phyloP scores from a whole-genome alignment of 768 basidiomycete species.

The Phlebiopsis flavidoalba region DNA sequence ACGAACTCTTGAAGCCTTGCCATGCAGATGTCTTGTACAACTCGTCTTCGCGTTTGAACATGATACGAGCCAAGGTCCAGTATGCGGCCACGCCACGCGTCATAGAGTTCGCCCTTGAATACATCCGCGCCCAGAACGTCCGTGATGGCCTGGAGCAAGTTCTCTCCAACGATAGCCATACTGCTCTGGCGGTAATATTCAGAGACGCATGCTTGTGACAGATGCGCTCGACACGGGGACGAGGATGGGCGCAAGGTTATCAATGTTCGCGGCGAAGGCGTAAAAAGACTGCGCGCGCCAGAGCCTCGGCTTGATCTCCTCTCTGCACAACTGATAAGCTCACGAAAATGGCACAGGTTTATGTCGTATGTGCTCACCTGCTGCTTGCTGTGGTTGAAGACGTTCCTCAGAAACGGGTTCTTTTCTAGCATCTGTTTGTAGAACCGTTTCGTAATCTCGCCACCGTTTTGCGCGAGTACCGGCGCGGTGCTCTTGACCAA shows the following conservation, averaged over 20 bases:
- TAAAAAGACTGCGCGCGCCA: constrained; percentile 18
- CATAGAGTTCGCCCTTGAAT: constrained; percentile 15
- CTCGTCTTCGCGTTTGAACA: constrained; percentile 18
- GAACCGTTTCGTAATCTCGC: constrained; percentile 16
- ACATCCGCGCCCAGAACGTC: constrained; percentile 18
- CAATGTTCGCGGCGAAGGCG: constrained; percentile 18
- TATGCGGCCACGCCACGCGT: constrained; percentile 21
- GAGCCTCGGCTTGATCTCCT: constrained; percentile 17
- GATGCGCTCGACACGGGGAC: constrained; percentile 20
- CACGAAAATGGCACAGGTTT: background rate
- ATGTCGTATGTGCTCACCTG: constrained; percentile 7
- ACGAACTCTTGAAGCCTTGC: constrained; percentile 19
- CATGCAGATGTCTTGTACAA: constrained; percentile 18
- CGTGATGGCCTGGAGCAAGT: constrained; percentile 17
- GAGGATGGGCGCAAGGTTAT: constrained; percentile 17
- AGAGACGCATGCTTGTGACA: constrained; percentile 21
- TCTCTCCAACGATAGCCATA: constrained; percentile 19
- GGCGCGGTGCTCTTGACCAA: constrained; percentile 17
- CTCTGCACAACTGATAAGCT: constrained; percentile 3
- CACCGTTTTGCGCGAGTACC: constrained; percentile 18
- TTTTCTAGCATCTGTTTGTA: constrained; percentile 19
- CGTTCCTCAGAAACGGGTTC: constrained; percentile 16
- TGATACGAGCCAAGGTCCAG: constrained; percentile 21
- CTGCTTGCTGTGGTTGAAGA: constrained; percentile 21
- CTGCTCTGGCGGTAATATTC: constrained; percentile 19